Conservation (phyloP, 306 rosid species). For the Vigna radiata region DNA sequence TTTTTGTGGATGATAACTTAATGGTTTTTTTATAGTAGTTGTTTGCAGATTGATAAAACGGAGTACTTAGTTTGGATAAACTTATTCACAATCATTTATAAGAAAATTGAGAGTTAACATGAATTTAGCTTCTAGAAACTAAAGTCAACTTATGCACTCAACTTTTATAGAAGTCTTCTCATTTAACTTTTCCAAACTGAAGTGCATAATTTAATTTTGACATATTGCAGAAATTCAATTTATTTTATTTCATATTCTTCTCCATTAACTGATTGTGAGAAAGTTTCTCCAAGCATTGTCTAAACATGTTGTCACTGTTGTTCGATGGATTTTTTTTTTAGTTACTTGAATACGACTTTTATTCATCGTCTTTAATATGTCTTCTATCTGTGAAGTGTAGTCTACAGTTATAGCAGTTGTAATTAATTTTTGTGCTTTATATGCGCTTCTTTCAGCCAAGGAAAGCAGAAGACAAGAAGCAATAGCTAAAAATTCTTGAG, state of each 20-base stretch:
- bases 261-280: not conserved
- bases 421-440: conserved; percentile 5
- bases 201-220: not conserved
- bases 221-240: too few species aligned
- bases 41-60: conserved; percentile 21
- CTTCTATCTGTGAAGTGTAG: not conserved
- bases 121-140: not conserved
- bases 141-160: not conserved
- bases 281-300: not conserved
- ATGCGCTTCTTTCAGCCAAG: conserved; percentile 72
- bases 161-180: too few species aligned
- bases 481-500: conserved; percentile 43
- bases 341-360: not conserved
- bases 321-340: conserved; percentile 11
- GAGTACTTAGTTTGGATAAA: not conserved
- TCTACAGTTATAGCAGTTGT: not conserved
- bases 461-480: conserved; percentile 92
- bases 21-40: conserved; percentile 2
- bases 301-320: not conserved
- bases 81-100: not conserved
- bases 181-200: not conserved
- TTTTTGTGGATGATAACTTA: conserved; percentile 10
- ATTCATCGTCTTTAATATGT: conserved; percentile 15
- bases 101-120: too few species aligned
- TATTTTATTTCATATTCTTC: too few species aligned